Conservation (phyloP, 139 green algal species). For the Ulvella scutata region DNA sequence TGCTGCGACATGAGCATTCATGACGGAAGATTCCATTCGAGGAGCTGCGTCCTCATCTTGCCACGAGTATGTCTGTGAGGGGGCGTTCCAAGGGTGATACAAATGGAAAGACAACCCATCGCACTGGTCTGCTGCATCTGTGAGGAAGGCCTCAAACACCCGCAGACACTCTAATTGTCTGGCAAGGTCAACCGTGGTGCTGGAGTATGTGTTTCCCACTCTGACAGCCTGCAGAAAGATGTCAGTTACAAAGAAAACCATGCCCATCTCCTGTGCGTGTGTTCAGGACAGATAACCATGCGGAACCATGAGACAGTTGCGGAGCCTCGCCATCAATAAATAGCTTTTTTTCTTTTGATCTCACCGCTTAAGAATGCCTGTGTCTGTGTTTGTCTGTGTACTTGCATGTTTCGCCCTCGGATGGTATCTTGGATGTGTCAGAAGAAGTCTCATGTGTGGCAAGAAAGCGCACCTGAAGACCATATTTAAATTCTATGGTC, state of each 20-base stretch:
- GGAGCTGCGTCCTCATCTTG: constrained; percentile 30
- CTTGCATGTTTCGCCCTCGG: no score
- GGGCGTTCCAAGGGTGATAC: constrained; percentile 50
- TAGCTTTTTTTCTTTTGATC: no score
- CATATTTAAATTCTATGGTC: constrained; percentile 40
- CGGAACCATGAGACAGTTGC: no score
- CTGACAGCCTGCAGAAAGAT: constrained; percentile 4
- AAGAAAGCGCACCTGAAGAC: constrained; percentile 34
- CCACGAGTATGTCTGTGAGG: constrained; percentile 26
- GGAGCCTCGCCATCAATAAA: no score
- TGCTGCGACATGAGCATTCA: constrained; percentile 46
- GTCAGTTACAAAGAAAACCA: no score
- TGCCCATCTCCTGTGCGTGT: no score
- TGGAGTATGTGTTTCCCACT: constrained; percentile 1
- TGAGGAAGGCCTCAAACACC: constrained; percentile 25
- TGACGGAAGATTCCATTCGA: constrained; percentile 28
- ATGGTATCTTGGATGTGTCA: no score
- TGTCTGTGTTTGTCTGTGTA: no score
- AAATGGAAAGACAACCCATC: constrained; percentile 10
- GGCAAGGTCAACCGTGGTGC: constrained; percentile 35
- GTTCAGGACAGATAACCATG: no score
- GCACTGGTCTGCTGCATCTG: background rate
- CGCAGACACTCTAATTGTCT: constrained; percentile 48
- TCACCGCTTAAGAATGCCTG: no score
- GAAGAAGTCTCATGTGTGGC: no score